phyloP scores from a whole-genome alignment of 352 stramenopile species.

The Phytopythium montanum region DNA sequence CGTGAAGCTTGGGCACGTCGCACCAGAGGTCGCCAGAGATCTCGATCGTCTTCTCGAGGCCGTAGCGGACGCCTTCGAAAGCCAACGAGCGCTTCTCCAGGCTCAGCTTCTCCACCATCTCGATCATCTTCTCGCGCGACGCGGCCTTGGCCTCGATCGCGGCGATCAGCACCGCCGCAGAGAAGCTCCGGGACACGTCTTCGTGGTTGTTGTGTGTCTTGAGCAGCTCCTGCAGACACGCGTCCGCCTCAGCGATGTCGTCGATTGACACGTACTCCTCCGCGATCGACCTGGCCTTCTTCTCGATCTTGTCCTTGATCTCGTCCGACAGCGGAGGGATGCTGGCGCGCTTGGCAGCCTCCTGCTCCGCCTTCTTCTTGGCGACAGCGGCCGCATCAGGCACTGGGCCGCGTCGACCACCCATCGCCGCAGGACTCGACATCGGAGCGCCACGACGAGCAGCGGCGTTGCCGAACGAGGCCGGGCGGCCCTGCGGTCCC shows the following conservation, averaged over 20 bases:
- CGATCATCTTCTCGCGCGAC: slow-evolving; percentile 52
- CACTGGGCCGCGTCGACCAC: neutral
- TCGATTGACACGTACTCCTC: slow-evolving; percentile 78
- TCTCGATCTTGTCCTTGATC: slow-evolving; percentile 55
- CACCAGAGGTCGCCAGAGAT: slow-evolving; percentile 69
- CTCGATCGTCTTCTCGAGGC: slow-evolving; percentile 57
- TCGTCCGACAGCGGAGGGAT: slow-evolving; percentile 55
- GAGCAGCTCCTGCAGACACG: slow-evolving; percentile 55
- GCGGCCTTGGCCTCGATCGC: slow-evolving; percentile 68
- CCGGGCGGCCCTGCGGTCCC: slow-evolving; percentile 46
- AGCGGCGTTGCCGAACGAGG: slow-evolving; percentile 32
- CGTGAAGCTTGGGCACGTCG: slow-evolving; percentile 79
- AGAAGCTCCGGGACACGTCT: slow-evolving; percentile 54
- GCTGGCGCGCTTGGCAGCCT: slow-evolving; percentile 19
- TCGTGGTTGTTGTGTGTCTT: slow-evolving; percentile 65
- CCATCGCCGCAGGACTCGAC: slow-evolving; percentile 1
- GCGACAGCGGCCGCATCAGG: slow-evolving; percentile 6
- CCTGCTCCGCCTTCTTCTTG: slow-evolving; percentile 31
- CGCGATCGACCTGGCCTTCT: slow-evolving; percentile 74
- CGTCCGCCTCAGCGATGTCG: slow-evolving; percentile 64
- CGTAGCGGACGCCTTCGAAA: slow-evolving; percentile 52
- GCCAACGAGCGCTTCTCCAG: slow-evolving; percentile 56
- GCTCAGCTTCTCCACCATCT: slow-evolving; percentile 62
- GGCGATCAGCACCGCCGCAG: slow-evolving; percentile 48
- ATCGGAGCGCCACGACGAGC: slow-evolving; percentile 6